These are phyloP conservation scores for Silene vulgaris DNA, from an alignment of 179 eudicot genomes.

Conservation along the genomic window DNA sequence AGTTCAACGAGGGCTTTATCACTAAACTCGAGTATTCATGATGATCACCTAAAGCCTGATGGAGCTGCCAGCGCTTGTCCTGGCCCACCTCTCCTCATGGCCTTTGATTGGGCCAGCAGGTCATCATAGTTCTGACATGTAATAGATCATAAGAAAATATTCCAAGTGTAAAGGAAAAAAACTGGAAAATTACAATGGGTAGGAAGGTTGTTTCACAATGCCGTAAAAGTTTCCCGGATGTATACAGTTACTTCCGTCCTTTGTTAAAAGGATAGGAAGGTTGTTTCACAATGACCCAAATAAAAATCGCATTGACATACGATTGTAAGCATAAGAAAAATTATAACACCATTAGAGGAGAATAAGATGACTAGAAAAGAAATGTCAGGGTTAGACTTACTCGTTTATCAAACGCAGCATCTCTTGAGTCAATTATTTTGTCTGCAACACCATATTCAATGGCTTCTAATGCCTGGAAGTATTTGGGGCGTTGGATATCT, in stretches of 20 bases:
- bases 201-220: no score
- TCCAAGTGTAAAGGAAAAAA: neutral
- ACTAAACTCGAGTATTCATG: neutral
- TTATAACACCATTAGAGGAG: neutral
- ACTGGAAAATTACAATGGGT: neutral
- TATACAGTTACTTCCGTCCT: no score
- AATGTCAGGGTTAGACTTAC: constrained; percentile 27
- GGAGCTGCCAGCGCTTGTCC: constrained; percentile 55
- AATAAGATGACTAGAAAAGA: neutral
- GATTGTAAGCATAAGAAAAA: no score
- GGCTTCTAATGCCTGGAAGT: constrained; percentile 64
- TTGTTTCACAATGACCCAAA: neutral
- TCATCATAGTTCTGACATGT: constrained; percentile 55
- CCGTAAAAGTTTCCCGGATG: no score
- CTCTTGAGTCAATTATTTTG: constrained; percentile 57
- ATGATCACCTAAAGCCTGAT: constrained; percentile 48
- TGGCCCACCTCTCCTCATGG: constrained; percentile 49
- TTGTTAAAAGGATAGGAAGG: neutral
- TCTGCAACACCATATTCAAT: constrained; percentile 84
- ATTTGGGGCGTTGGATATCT: constrained; percentile 61
- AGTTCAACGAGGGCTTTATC: neutral
- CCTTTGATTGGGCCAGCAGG: constrained; percentile 68
- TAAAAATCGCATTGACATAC: neutral
- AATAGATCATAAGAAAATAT: constrained; percentile 12
- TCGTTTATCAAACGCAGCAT: constrained; percentile 54